phyloP scores from a whole-genome alignment of 2,329 filamentous ascomycete genomes.

The Fusarium phyllophilum region DNA sequence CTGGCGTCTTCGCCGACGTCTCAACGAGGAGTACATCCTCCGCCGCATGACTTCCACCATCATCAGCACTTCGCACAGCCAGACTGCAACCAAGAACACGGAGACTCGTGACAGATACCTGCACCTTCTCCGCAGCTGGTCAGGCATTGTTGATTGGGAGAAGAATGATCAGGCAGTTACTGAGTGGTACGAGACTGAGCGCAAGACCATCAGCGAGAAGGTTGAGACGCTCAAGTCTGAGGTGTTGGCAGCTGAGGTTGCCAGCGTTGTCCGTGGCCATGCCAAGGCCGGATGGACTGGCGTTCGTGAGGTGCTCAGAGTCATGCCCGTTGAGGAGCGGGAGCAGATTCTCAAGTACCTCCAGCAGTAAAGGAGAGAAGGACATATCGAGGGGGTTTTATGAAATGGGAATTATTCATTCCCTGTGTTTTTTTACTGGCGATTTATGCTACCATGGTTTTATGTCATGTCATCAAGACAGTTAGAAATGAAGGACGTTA shows the following conservation, averaged over 20 bases:
- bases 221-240: constrained; percentile 86
- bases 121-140: constrained; percentile 84
- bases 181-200: constrained; percentile 96
- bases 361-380: constrained; percentile 50
- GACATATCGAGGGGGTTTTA: not conserved
- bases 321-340: constrained; percentile 88
- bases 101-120: constrained; percentile 74
- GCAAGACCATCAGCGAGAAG: constrained; percentile 83
- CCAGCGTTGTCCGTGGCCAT: constrained; percentile 57
- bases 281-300: constrained; percentile 82
- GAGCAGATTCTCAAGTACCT: constrained; percentile 78
- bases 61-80: constrained; percentile 44
- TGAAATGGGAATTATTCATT: constrained; percentile 11
- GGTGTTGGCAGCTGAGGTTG: constrained; percentile 61
- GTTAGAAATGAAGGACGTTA: constrained; percentile 40
- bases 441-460: constrained; percentile 37
- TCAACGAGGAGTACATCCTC: constrained; percentile 97
- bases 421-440: constrained; percentile 31
- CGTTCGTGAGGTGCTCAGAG: constrained; percentile 84
- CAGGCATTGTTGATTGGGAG: constrained; percentile 78
- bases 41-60: constrained; percentile 77
- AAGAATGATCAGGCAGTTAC: constrained; percentile 85
- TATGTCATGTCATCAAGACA: constrained; percentile 32
- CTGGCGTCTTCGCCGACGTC: constrained; percentile 95
- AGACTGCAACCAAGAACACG: constrained; percentile 55